A percentile compares a stretch with the other conserved stretches of the same genome.
Evolutionary conservation across 2,329 filamentous ascomycete genomes (phyloP).

Genomic region (Fusarium lateritium): DNA sequence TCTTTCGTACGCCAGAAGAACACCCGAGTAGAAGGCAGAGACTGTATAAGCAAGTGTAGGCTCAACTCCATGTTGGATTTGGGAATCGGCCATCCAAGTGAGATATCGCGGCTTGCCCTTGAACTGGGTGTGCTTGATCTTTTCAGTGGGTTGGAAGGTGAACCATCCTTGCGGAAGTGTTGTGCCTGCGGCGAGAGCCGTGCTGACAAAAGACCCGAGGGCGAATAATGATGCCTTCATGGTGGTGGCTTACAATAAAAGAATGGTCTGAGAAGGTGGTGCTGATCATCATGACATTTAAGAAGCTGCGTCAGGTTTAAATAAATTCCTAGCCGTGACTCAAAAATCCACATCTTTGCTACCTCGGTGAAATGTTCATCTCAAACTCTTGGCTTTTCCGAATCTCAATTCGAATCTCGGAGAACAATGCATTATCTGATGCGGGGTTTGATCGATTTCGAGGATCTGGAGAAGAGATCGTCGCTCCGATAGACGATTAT

Average conservation of each 20-base stretch:
- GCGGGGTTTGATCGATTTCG: background rate
- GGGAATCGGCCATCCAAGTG: slow-evolving; percentile 50
- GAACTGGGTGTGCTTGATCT: slow-evolving; percentile 21
- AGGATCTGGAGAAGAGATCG: background rate
- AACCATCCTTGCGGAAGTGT: slow-evolving; percentile 34
- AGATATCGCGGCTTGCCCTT: slow-evolving; percentile 43
- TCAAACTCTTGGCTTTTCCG: background rate
- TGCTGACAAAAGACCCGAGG: background rate
- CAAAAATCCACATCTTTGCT: background rate
- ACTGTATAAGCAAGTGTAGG: slow-evolving; percentile 47
- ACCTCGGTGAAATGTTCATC: background rate
- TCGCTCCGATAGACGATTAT: background rate
- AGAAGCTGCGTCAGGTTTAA: background rate
- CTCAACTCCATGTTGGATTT: slow-evolving; percentile 48
- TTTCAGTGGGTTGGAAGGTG: slow-evolving; percentile 26
- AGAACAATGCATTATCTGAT: background rate
- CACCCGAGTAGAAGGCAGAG: slow-evolving; percentile 35
- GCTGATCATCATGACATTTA: background rate
- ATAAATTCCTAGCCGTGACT: background rate
- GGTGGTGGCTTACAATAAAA: background rate
- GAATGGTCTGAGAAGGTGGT: background rate
- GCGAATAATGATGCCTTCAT: slow-evolving; percentile 12
- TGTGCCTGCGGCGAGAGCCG: slow-evolving; percentile 12
- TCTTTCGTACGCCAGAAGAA: slow-evolving; percentile 38
- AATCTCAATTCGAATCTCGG: background rate